These are phyloP conservation scores for Pisolithus albus DNA, from an alignment of 768 basidiomycete genomes.

Conservation along the genomic window DNA sequence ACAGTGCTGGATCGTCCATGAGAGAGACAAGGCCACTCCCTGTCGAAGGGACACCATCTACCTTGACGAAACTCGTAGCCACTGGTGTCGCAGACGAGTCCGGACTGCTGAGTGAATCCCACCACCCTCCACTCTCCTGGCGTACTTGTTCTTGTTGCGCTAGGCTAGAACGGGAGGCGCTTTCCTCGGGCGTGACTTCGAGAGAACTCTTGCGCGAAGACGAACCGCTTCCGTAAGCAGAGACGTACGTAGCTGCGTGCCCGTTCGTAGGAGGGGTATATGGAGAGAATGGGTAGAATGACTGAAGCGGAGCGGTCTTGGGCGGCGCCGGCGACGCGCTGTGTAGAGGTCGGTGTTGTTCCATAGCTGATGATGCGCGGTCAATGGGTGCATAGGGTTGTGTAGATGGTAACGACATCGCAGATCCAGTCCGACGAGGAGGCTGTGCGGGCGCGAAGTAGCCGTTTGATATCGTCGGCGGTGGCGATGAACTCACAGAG, in stretches of 20 bases:
- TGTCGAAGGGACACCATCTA: conserved; percentile 37
- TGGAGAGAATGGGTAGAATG: conserved; percentile 25
- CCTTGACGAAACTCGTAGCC: conserved; percentile 54
- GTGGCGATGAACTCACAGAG: conserved; percentile 73
- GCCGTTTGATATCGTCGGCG: conserved; percentile 44
- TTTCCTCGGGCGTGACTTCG: conserved; percentile 26
- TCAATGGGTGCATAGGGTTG: conserved; percentile 51
- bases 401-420: conserved; percentile 50
- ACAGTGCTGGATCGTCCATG: conserved; percentile 58
- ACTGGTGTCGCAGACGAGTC: conserved; percentile 55
- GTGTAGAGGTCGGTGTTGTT: conserved; percentile 48
- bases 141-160: conserved; percentile 25
- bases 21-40: conserved; percentile 72
- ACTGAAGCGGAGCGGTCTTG: conserved; percentile 46
- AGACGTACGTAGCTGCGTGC: conserved; percentile 29
- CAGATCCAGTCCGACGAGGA: conserved; percentile 61
- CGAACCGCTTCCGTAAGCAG: conserved; percentile 29
- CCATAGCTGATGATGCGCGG: conserved; percentile 73
- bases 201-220: conserved; percentile 23
- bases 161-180: conserved; percentile 9
- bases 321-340: conserved; percentile 50
- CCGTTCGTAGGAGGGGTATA: conserved; percentile 21
- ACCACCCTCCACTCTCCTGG: conserved; percentile 49
- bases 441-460: conserved; percentile 31
- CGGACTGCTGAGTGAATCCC: conserved; percentile 45